A percentile compares a stretch with the other conserved stretches of the same genome.
phyloP scores from a whole-genome alignment of 2,329 filamentous ascomycete genomes.

The Alternaria gaisen region DNA sequence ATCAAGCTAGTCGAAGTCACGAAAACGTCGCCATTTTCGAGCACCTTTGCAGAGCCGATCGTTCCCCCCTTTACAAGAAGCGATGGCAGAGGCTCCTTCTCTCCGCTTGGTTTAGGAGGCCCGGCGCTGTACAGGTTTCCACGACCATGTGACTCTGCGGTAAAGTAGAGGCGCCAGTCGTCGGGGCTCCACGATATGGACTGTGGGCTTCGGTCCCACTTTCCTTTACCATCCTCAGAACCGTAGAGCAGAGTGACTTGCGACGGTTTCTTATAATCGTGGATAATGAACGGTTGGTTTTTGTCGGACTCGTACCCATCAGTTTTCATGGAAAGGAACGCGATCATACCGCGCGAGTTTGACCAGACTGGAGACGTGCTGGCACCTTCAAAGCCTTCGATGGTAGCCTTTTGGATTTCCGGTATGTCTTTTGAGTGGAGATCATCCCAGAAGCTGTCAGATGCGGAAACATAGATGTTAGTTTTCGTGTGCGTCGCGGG shows the following conservation, averaged over 20 bases:
- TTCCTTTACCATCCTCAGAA: slow-evolving; percentile 69
- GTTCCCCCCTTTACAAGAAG: slow-evolving; percentile 47
- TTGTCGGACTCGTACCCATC: slow-evolving; percentile 85
- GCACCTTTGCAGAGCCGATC: slow-evolving; percentile 58
- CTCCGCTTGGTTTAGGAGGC: slow-evolving; percentile 20
- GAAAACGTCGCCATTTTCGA: slow-evolving; percentile 65
- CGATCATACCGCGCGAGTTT: slow-evolving; percentile 72
- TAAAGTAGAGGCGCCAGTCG: slow-evolving; percentile 71
- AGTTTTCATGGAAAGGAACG: slow-evolving; percentile 80
- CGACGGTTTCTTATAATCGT: slow-evolving; percentile 66
- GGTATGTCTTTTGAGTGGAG: slow-evolving; percentile 21
- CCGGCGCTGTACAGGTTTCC: slow-evolving; percentile 64
- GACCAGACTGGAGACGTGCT: slow-evolving; percentile 76
- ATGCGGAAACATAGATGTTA: slow-evolving; percentile 74
- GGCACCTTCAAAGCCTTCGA: slow-evolving; percentile 70
- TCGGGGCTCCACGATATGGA: slow-evolving; percentile 62
- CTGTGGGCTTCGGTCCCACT: slow-evolving; percentile 64
- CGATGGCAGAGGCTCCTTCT: slow-evolving; percentile 29
- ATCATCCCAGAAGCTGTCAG: slow-evolving; percentile 64
- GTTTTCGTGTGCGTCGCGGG: slow-evolving; percentile 81
- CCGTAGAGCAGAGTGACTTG: slow-evolving; percentile 68
- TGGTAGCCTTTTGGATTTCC: slow-evolving; percentile 63
- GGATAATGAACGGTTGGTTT: slow-evolving; percentile 71
- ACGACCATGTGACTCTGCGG: slow-evolving; percentile 74
- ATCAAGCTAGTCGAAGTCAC: slow-evolving; percentile 73